Base-by-base conservation (phyloP, 192 early-diverging fungal species). In the Coemansia sp. region DNA sequence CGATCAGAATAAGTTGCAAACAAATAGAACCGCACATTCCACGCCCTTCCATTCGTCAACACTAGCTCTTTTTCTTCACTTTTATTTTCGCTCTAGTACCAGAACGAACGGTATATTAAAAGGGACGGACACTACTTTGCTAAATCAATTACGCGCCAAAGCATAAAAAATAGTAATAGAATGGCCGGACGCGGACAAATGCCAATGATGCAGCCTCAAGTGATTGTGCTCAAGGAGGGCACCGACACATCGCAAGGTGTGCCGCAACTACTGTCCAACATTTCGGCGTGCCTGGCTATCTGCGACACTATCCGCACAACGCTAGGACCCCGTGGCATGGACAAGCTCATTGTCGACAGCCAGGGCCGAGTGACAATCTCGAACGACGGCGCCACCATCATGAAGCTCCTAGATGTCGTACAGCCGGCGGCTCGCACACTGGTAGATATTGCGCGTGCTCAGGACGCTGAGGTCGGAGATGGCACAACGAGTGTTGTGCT, bases 401-500 rank as follows among this genome's bases (percentile, higher is more conserved):
- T 99, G 90, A 94, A 93, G 85, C 86, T 98, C 55, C 85, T 99
- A 67, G 97, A 99, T 75, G 95, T 99, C 71, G 95, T 97, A 38
- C 97, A 99, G 81, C 97, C 97, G 39, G 97, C 97, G 38, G 97
- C 95, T 71, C 97, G 97, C 85, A 95, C 95, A 2, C 86, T 99
- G 44, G 97, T 99, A 24, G 97, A 99, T 79, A 98, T 99, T 84
- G 95, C 96, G 41, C 87, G 96, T 31, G 91, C 96, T 36, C 97
- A 99, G 89, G 97, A 99, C 84, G 97, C 95, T 2, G 97, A 99
- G 88, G 96, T 97, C 31, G 97, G 97, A 52, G 97, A 99, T 70
- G 97, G 97, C 66, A 99, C 97, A 38, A 99, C 97, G 18, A 95
- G 92, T 85, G 97, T 99, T 34, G 95, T 97, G 34, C 88, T 99